Percentiles rank a stretch among this genome's conserved stretches.
phyloP scores from a whole-genome alignment of 768 basidiomycete genomes.

The Naematelia aurantialba region DNA sequence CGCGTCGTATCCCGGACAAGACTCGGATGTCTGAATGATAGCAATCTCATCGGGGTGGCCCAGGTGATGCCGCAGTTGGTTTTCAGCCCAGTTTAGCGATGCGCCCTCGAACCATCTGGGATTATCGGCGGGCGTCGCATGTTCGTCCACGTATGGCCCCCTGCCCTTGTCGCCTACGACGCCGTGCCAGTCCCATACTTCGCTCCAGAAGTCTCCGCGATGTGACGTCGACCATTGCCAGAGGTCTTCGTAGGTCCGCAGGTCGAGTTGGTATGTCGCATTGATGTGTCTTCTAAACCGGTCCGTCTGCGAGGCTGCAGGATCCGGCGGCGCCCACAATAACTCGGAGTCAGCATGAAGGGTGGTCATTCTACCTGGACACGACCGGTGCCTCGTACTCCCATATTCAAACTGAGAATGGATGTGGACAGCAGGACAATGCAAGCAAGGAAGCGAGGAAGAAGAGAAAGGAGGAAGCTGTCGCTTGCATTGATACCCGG shows the following conservation, averaged over 20 bases:
- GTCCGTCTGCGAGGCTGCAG: conserved; percentile 25
- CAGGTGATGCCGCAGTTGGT: conserved; percentile 57
- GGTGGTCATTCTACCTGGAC: neutral
- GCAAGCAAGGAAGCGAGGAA: neutral
- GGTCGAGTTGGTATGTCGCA: conserved; percentile 52
- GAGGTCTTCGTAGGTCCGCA: conserved; percentile 62
- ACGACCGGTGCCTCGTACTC: too few relatives aligned
- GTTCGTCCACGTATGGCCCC: conserved; percentile 54
- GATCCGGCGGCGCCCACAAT: conserved; percentile 30
- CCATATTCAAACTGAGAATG: too few relatives aligned
- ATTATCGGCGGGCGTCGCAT: conserved; percentile 59
- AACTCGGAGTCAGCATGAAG: conserved; percentile 3
- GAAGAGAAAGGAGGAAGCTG: neutral
- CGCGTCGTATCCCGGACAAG: conserved; percentile 56
- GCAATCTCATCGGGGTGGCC: conserved; percentile 57
- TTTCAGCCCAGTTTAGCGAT: conserved; percentile 74
- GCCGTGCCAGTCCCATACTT: conserved; percentile 67
- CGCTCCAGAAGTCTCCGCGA: conserved; percentile 65
- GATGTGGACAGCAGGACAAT: neutral
- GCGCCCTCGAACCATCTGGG: conserved; percentile 70
- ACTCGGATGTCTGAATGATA: conserved; percentile 68
- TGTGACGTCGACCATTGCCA: conserved; percentile 63
- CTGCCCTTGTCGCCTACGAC: conserved; percentile 63
- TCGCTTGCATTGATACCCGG: neutral
- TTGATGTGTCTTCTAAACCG: conserved; percentile 54